Base-by-base conservation (phyloP, 2,329 filamentous ascomycete genomes). In the Leptographium radiaticola region DNA sequence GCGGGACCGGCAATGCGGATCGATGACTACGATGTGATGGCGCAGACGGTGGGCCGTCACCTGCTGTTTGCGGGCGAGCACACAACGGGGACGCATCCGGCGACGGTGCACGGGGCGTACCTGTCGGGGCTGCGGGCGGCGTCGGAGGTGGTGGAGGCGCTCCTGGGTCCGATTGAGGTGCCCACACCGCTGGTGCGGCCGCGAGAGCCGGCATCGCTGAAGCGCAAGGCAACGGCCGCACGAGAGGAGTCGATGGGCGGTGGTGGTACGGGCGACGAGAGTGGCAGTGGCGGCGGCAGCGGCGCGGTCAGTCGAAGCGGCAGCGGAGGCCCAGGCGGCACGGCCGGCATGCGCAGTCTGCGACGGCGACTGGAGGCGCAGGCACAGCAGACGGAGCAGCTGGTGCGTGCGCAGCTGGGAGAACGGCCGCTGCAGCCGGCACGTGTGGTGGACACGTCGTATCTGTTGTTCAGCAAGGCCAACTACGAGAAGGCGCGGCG, bases 51-150 rank as follows among this genome's bases (percentile, higher is more conserved):
- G 36, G 90, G 89, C 36, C 49, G 30, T 7, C 95, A 94, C 59
- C 73, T 98, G 10, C 88, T 91, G 68, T 98, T 98, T 68, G 93
- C 91, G 16, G 93, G 93, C 49, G 93, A 98, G 68, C 93, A 95
- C 57, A 98, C 94, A 1, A 96, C 87, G 61, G 89, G 88, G 48
- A 95, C 89, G 0, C 90, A 98, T 65, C 93, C 94, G 13, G 93
- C 94, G 36, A 98, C 93, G 2, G 93, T 98, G 0, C 93, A 98
- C 61, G 93, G 93, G 7, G 94, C 93, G 10, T 98, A 97, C 64
- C 74, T 98, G 5, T 96, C 93, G 2, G 94, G 93, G 3, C 75
- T 98, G 7, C 84, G 93, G 50, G 93, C 86, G 4, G 93, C 93
- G 12, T 84, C 87, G 4, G 90, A 97, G 63, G 79, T 98, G 2